Conservation (phyloP, 2,329 filamentous ascomycete genomes). For the Fonsecaea erecta region DNA sequence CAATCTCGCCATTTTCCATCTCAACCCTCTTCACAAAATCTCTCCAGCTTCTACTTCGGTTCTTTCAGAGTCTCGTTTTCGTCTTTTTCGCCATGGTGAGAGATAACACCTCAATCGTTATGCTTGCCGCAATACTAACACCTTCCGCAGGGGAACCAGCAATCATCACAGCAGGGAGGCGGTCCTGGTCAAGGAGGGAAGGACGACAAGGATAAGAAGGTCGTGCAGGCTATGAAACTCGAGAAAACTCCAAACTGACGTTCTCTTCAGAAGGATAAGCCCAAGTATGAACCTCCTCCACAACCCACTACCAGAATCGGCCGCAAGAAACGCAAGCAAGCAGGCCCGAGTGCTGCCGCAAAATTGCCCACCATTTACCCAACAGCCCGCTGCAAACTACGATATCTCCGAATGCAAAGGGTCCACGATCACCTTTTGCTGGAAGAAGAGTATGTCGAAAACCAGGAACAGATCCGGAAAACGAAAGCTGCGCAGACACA, state of each 20-base stretch:
- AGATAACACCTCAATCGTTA: background rate
- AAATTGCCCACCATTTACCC: slow-evolving; percentile 95
- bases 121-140: slow-evolving; percentile 12
- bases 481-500: slow-evolving; percentile 76
- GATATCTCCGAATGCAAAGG: slow-evolving; percentile 96
- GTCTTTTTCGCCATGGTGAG: background rate
- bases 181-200: slow-evolving; percentile 73
- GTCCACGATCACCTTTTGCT: slow-evolving; percentile 96
- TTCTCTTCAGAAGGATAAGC: slow-evolving; percentile 88
- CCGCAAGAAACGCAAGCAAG: slow-evolving; percentile 96
- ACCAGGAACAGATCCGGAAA: slow-evolving; percentile 94
- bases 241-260: slow-evolving; percentile 33
- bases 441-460: slow-evolving; percentile 98
- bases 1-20: background rate
- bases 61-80: background rate
- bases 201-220: slow-evolving; percentile 89
- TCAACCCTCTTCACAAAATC: background rate
- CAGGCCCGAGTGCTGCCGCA: slow-evolving; percentile 88
- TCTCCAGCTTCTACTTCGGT: no score
- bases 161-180: slow-evolving; percentile 82
- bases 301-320: slow-evolving; percentile 95
- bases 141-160: slow-evolving; percentile 52
- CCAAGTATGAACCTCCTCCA: slow-evolving; percentile 98
- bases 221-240: slow-evolving; percentile 53
- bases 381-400: slow-evolving; percentile 95